These are phyloP conservation scores for Candida nitratophila DNA, from an alignment of 805 yeast species.

Conservation along the genomic window DNA sequence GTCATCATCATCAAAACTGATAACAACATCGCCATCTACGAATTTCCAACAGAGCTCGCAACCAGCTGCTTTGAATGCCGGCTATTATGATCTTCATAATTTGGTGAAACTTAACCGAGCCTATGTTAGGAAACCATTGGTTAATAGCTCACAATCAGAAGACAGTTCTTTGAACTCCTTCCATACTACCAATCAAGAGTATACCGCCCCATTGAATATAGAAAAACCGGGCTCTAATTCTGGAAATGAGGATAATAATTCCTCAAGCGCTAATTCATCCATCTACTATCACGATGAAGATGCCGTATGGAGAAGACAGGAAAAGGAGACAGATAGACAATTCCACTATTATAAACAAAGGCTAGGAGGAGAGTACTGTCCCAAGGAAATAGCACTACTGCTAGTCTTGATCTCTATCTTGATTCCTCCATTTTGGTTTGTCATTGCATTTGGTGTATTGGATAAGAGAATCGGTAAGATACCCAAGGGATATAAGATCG, in stretches of 20 bases:
- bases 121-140: background rate
- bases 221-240: too few relatives aligned
- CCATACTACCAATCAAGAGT: background rate
- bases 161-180: background rate
- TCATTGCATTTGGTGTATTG: conserved; percentile 19
- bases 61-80: background rate
- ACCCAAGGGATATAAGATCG: conserved; percentile 14
- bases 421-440: conserved; percentile 23
- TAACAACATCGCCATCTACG: too few relatives aligned
- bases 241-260: too few relatives aligned
- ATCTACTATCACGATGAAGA: background rate
- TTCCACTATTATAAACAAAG: conserved; percentile 3
- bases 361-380: conserved; percentile 3
- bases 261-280: background rate
- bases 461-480: conserved; percentile 20
- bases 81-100: background rate
- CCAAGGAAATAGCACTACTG: conserved; percentile 10
- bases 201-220: background rate
- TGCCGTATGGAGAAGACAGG: conserved; percentile 1
- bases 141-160: background rate
- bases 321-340: conserved; percentile 1
- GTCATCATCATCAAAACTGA: too few relatives aligned
- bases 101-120: background rate
- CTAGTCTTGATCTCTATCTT: conserved; percentile 15
- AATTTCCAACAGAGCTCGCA: too few relatives aligned